Evolutionary conservation across 78 protist genomes (phyloP).

Genomic region (Emiliania huxleyi): DNA sequence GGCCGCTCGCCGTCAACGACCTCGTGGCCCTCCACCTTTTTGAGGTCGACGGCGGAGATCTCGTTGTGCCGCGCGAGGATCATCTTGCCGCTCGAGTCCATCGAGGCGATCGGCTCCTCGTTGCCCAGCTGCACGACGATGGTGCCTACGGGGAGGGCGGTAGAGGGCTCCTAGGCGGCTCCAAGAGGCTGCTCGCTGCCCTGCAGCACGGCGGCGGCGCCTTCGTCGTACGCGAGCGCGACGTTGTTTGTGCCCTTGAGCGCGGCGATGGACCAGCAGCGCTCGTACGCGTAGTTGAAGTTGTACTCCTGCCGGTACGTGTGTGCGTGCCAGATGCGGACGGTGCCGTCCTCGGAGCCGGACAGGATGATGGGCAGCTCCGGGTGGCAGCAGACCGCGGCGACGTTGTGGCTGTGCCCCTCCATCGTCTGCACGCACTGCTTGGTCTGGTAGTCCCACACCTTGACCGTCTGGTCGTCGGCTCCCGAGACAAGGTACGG

Average conservation of each 20-base stretch:
- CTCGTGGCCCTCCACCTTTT: too few species aligned
- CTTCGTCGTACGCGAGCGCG: slow-evolving; percentile 89
- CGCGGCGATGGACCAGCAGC: slow-evolving; percentile 88
- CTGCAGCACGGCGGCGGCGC: slow-evolving; percentile 86
- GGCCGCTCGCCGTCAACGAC: too few species aligned
- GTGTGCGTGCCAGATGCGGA: slow-evolving; percentile 87
- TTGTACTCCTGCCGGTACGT: slow-evolving; percentile 88
- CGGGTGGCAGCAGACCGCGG: slow-evolving; percentile 80
- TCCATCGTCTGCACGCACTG: slow-evolving; percentile 90
- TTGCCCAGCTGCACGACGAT: slow-evolving; percentile 92
- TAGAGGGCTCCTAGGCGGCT: too few species aligned
- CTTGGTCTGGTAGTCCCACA: slow-evolving; percentile 97
- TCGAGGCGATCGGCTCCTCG: slow-evolving; percentile 88
- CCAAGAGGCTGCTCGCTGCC: slow-evolving; percentile 97
- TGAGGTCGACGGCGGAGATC: slow-evolving; percentile 63
- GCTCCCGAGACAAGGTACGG: slow-evolving; percentile 97
- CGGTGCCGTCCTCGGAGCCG: slow-evolving; percentile 86
- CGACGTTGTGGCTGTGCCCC: slow-evolving; percentile 73
- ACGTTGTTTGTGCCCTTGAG: slow-evolving; percentile 72
- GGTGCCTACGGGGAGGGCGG: too few species aligned
- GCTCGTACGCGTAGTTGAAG: slow-evolving; percentile 88
- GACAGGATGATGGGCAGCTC: slow-evolving; percentile 92
- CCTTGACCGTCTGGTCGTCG: slow-evolving; percentile 59
- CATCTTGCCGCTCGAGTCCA: slow-evolving; percentile 93
- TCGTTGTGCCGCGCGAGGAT: slow-evolving; percentile 84